These are phyloP conservation scores for Russula emetica DNA, from an alignment of 768 basidiomycete species.

Conservation along the genomic window DNA sequence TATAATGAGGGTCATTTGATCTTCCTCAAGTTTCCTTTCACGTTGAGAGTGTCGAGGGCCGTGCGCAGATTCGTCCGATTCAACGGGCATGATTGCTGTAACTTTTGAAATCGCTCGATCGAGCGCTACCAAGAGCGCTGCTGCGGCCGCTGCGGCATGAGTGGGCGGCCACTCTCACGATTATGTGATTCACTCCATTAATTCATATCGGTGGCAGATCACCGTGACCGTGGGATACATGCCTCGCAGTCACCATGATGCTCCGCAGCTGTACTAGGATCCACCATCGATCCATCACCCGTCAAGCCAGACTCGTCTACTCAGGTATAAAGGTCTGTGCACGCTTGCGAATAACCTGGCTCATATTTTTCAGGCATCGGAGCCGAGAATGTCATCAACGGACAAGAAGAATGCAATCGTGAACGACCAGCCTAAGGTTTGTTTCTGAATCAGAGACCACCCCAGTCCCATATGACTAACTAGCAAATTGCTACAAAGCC, in stretches of 20 bases:
- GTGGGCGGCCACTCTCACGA: too few species aligned
- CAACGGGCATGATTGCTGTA: constrained; percentile 26
- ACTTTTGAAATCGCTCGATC: too few species aligned
- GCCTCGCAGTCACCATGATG: background rate
- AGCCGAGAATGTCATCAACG: too few species aligned
- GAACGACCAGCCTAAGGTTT: background rate
- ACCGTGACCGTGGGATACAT: background rate
- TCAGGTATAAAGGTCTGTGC: background rate
- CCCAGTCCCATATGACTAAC: background rate
- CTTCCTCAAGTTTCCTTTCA: constrained; percentile 47
- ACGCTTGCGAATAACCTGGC: background rate
- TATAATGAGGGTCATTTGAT: too few species aligned
- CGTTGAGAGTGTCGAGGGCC: constrained; percentile 57
- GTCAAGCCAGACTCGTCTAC: background rate
- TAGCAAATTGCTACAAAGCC: background rate
- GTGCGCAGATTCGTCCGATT: constrained; percentile 27
- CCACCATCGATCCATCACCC: background rate
- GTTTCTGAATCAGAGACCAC: background rate
- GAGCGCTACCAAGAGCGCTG: too few species aligned
- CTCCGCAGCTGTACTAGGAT: background rate
- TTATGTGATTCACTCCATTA: too few species aligned
- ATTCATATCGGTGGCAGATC: too few species aligned
- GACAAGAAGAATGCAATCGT: background rate
- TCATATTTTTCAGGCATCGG: background rate
- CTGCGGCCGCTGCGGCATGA: too few species aligned